Conservation (phyloP, 2,329 filamentous ascomycete species). For the Plenodomus lindquistii region DNA sequence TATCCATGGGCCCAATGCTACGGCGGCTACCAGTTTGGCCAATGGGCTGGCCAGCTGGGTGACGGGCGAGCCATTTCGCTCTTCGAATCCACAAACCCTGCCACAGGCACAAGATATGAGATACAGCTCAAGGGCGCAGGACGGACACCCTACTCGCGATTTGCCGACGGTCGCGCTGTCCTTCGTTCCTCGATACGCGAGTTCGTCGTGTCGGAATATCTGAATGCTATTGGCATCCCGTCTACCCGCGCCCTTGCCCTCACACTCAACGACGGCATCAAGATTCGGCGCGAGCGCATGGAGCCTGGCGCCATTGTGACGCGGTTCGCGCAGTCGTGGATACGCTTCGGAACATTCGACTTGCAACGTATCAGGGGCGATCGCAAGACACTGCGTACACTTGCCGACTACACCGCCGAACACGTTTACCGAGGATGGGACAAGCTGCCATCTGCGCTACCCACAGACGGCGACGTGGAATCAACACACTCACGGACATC, state of each 20-base stretch:
- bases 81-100: conserved; percentile 82
- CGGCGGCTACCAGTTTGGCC: conserved; percentile 72
- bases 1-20: conserved; percentile 99
- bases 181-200: conserved; percentile 90
- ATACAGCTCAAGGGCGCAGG: conserved; percentile 94
- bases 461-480: conserved; percentile 52
- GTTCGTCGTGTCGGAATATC: conserved; percentile 86
- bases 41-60: conserved; percentile 94
- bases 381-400: conserved; percentile 68
- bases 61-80: conserved; percentile 93
- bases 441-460: conserved; percentile 66
- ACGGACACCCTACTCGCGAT: conserved; percentile 90
- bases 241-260: conserved; percentile 85
- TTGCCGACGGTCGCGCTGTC: conserved; percentile 94
- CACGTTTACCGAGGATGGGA: conserved; percentile 89
- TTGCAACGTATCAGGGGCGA: conserved; percentile 83
- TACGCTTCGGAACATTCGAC: conserved; percentile 95
- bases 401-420: conserved; percentile 84
- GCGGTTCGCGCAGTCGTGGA: conserved; percentile 88
- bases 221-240: conserved; percentile 84
- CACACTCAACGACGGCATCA: conserved; percentile 64
- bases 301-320: conserved; percentile 93
- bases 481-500: conserved; percentile 49
- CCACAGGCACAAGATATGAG: conserved; percentile 76
- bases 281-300: conserved; percentile 75